Conservation (phyloP, 2,329 filamentous ascomycete genomes). For the Scolecobasidium constrictum region DNA sequence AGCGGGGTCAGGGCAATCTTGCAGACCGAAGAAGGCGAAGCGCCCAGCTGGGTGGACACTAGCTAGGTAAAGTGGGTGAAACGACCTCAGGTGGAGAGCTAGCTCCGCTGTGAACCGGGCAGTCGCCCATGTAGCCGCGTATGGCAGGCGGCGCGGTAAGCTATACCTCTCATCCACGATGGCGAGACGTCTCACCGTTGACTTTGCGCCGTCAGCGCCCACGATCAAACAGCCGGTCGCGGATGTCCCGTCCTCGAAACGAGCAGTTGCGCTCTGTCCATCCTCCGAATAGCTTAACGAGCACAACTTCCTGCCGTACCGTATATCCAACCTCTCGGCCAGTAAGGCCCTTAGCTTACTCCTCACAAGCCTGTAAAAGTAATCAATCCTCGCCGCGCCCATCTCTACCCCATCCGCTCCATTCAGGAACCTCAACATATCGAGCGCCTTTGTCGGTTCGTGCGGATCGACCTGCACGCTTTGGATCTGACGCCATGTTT, state of each 20-base stretch:
- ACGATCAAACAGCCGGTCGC: conserved; percentile 22
- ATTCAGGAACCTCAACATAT: conserved; percentile 22
- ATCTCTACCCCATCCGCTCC: conserved; percentile 24
- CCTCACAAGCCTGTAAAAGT: conserved; percentile 25
- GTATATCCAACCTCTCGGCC: conserved; percentile 19
- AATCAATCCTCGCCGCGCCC: conserved; percentile 16
- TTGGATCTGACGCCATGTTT: conserved; percentile 42
- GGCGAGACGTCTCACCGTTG: conserved; percentile 15
- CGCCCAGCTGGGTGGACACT: conserved; percentile 32
- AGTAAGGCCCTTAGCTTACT: conserved; percentile 23
- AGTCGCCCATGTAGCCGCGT: conserved; percentile 35
- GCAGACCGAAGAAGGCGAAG: conserved; percentile 36
- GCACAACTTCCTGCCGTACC: conserved; percentile 4
- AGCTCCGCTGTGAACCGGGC: conserved; percentile 30
- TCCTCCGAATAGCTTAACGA: conserved; percentile 2
- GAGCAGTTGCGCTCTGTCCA: conserved; percentile 15
- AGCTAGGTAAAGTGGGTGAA: conserved; percentile 34
- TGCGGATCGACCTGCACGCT: conserved; percentile 42
- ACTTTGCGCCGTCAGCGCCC: conserved; percentile 23
- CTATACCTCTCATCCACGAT: conserved; percentile 20
- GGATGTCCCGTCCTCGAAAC: conserved; percentile 22
- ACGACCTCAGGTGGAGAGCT: conserved; percentile 31
- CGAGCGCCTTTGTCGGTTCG: conserved; percentile 23
- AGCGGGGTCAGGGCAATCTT: conserved; percentile 27
- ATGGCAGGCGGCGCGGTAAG: conserved; percentile 30